Conservation (phyloP, 2,329 filamentous ascomycete genomes). For the Monosporascus cannonballus region DNA sequence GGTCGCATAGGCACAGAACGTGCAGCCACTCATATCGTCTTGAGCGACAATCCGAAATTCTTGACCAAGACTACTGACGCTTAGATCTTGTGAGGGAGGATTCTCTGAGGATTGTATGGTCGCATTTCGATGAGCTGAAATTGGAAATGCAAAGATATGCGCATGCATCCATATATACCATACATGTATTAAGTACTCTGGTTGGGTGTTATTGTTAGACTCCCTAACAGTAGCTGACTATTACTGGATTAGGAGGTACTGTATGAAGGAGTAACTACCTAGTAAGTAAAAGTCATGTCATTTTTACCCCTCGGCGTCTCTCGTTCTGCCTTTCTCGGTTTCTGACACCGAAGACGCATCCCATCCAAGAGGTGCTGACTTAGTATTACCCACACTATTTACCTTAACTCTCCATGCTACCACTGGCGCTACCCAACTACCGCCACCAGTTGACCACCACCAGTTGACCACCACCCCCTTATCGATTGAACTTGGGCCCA, state of each 20-base stretch:
- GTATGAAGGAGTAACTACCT: too few species aligned
- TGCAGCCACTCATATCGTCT: constrained; percentile 32
- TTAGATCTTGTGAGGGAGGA: constrained; percentile 1
- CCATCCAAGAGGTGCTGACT: neutral
- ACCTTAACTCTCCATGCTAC: neutral
- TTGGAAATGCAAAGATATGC: neutral
- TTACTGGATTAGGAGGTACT: too few species aligned
- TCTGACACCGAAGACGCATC: neutral
- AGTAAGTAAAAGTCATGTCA: too few species aligned
- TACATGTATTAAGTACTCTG: too few species aligned
- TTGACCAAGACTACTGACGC: constrained; percentile 17
- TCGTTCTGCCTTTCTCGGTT: neutral
- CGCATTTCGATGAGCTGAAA: neutral
- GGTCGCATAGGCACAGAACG: constrained; percentile 24
- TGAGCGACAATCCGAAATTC: constrained; percentile 20
- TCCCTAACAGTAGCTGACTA: too few species aligned
- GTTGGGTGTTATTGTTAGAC: too few species aligned
- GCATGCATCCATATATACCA: neutral
- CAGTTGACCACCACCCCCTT: neutral
- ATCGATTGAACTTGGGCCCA: neutral
- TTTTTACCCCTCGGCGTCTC: too few species aligned
- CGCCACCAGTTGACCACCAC: neutral
- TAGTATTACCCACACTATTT: neutral
- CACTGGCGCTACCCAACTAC: neutral
- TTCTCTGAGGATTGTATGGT: neutral